Conservation (phyloP, 805 yeast genomes). For the Suhomyces kilbournensis region DNA sequence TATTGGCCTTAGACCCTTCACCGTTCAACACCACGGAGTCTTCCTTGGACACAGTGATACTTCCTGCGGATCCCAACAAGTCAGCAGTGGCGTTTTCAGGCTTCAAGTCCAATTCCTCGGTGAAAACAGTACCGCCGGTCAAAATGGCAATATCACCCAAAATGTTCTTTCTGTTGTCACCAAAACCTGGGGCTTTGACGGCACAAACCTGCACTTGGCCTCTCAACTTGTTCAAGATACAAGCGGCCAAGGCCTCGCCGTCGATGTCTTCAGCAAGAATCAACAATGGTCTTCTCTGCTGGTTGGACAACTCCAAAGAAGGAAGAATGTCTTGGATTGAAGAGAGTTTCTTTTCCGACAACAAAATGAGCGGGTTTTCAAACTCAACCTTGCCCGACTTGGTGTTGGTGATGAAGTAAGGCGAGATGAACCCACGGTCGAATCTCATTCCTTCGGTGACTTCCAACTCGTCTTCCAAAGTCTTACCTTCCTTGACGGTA, state of each 20-base stretch:
- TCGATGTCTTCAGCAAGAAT: slow-evolving; percentile 95
- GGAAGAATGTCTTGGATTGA: slow-evolving; percentile 90
- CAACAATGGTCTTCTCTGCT: slow-evolving; percentile 86
- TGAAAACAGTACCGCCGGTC: slow-evolving; percentile 88
- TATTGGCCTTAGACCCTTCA: slow-evolving; percentile 78
- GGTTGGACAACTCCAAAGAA: slow-evolving; percentile 88
- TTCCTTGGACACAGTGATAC: slow-evolving; percentile 90
- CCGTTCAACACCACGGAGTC: slow-evolving; percentile 94
- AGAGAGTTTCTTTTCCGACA: slow-evolving; percentile 90
- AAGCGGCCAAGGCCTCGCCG: slow-evolving; percentile 98
- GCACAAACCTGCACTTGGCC: slow-evolving; percentile 98
- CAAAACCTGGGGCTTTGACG: slow-evolving; percentile 98
- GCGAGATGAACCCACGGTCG: slow-evolving; percentile 95
- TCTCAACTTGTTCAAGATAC: slow-evolving; percentile 93
- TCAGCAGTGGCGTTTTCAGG: slow-evolving; percentile 93
- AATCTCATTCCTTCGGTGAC: slow-evolving; percentile 98
- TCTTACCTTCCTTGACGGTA: slow-evolving; percentile 96
- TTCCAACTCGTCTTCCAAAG: slow-evolving; percentile 92
- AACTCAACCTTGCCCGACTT: slow-evolving; percentile 92
- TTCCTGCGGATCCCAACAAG: slow-evolving; percentile 85
- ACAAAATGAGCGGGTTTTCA: slow-evolving; percentile 84
- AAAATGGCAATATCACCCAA: slow-evolving; percentile 93
- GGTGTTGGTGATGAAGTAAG: slow-evolving; percentile 92
- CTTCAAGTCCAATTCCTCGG: slow-evolving; percentile 92
- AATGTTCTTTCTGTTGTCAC: slow-evolving; percentile 96